A percentile compares a stretch with the other conserved stretches of the same genome.
Conservation (phyloP, 148 eudicot species). For the Persicaria maculosa region DNA sequence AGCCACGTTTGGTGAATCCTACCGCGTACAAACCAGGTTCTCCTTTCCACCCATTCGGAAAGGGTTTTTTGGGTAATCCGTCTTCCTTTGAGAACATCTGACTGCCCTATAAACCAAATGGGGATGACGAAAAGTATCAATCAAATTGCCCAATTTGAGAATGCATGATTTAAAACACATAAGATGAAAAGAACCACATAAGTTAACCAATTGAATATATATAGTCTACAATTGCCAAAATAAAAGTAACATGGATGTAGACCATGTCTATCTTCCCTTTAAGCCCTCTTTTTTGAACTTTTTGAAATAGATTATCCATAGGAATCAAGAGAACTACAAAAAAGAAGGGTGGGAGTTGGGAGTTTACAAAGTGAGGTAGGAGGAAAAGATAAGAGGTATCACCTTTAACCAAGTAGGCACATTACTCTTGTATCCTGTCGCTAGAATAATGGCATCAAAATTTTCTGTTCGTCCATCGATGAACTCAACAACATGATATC, state of each 20-base stretch:
- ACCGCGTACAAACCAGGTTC: conserved; percentile 65
- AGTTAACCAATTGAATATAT: background rate
- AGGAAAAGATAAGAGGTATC: conserved; percentile 3
- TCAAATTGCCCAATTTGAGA: background rate
- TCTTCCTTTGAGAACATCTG: conserved; percentile 66
- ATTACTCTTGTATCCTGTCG: conserved; percentile 87
- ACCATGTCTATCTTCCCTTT: conserved; percentile 15
- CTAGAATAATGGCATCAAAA: conserved; percentile 72
- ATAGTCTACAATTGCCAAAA: background rate
- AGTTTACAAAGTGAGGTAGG: background rate
- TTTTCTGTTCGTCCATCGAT: conserved; percentile 46
- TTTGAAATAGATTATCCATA: conserved; percentile 3
- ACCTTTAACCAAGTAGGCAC: conserved; percentile 91
- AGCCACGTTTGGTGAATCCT: conserved; percentile 84
- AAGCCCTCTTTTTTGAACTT: background rate
- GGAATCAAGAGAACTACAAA: conserved; percentile 3
- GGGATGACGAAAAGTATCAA: background rate
- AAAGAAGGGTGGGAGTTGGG: background rate
- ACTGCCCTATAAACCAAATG: conserved; percentile 32
- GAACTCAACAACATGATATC: conserved; percentile 48
- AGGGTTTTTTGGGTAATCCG: conserved; percentile 59
- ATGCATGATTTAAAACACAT: background rate
- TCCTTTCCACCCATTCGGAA: conserved; percentile 88
- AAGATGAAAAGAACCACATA: background rate
- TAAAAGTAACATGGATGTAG: background rate